Evolutionary conservation across 768 basidiomycete species (phyloP), one percentile per base, ranked within the genome.

Genomic region (Russula earlei): DNA sequence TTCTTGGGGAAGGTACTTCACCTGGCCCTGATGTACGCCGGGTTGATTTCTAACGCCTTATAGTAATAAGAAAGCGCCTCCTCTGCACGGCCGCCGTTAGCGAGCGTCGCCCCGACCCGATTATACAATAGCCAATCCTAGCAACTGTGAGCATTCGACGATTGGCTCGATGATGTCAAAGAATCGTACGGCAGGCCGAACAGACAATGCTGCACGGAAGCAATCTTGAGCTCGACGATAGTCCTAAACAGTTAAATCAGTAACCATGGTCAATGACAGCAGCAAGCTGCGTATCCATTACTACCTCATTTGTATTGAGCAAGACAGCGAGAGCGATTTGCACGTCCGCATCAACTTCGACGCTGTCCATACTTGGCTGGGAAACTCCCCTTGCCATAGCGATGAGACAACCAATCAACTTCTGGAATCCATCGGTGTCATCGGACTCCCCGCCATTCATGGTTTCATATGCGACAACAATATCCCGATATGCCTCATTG

Each of bases 101-200:
- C 94, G 72, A 93, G 83, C 5, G 91, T 94, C 15, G 94, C 94
- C 14, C 94, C 94, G 40, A 95, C 87, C 15, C 94, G 82, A 66
- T 97, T 97, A 70, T 89, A 95, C 55, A 97, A 70, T 37, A 90
- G 72, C 85, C 88, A 95, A 66, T 97, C 93, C 90, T 94, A 44
- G 25, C 36, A 38, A 48, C 19, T 12, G 5, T 48, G n/a, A 51
- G 17, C 31, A 36, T 37, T 40, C 45, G 45, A 38, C 29, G 14
- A 33, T 46, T 34, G 15, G 24, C 7, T 17, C 25, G 15, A 40
- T 20, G 8, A 34, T 2, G 4, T 12, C 38, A 48, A 34, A 42
- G 15, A n/a, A 12, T 4, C 75, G 53, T 66, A 96, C 94, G 52
- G 92, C 84, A 2, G 93, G 95, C 55, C 91, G 77, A 49, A 92